Percentiles rank a stretch among this genome's conserved stretches.
These are phyloP conservation scores for Coemansia sp. DNA, from an alignment of 192 early-diverging fungal species.

Conservation along the genomic window DNA sequence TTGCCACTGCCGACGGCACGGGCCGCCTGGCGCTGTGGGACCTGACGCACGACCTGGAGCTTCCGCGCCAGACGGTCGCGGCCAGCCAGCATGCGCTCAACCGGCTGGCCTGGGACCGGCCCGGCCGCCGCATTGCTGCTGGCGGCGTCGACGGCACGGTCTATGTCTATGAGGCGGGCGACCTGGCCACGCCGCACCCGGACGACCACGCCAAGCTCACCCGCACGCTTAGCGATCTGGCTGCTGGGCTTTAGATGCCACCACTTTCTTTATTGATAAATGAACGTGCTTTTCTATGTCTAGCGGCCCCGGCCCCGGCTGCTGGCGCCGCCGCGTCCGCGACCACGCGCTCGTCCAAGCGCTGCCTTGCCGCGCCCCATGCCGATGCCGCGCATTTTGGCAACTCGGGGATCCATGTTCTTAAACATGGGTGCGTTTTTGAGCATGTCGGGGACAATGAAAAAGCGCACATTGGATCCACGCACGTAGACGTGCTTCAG, in stretches of 20 bases:
- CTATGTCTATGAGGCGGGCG: slow-evolving; percentile 91
- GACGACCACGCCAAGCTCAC: slow-evolving; percentile 49
- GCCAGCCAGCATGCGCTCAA: slow-evolving; percentile 74
- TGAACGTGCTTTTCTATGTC: neutral
- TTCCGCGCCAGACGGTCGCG: slow-evolving; percentile 38
- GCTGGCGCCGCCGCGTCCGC: slow-evolving; percentile 21
- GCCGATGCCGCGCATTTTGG: slow-evolving; percentile 53
- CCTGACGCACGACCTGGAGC: slow-evolving; percentile 85
- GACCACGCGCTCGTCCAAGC: slow-evolving; percentile 15
- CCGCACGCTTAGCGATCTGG: slow-evolving; percentile 20
- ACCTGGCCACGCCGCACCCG: slow-evolving; percentile 57
- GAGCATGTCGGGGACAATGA: slow-evolving; percentile 99
- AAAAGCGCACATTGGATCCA: slow-evolving; percentile 88
- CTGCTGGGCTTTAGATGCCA: slow-evolving; percentile 1
- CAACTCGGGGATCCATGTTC: slow-evolving; percentile 70
- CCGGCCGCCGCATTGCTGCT: slow-evolving; percentile 74
- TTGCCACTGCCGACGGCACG: slow-evolving; percentile 86
- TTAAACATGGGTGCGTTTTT: slow-evolving; percentile 99
- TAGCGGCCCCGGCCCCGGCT: slow-evolving; percentile 26
- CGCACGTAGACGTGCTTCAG: slow-evolving; percentile 96
- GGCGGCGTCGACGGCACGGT: slow-evolving; percentile 82
- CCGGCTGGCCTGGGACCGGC: slow-evolving; percentile 91
- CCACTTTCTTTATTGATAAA: neutral
- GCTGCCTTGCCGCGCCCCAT: slow-evolving; percentile 48
- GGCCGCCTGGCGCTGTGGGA: slow-evolving; percentile 93